These are phyloP conservation scores for Cryptococcus deneoformans DNA, from an alignment of 1,284 basidiomycete species.

Conservation along the genomic window DNA sequence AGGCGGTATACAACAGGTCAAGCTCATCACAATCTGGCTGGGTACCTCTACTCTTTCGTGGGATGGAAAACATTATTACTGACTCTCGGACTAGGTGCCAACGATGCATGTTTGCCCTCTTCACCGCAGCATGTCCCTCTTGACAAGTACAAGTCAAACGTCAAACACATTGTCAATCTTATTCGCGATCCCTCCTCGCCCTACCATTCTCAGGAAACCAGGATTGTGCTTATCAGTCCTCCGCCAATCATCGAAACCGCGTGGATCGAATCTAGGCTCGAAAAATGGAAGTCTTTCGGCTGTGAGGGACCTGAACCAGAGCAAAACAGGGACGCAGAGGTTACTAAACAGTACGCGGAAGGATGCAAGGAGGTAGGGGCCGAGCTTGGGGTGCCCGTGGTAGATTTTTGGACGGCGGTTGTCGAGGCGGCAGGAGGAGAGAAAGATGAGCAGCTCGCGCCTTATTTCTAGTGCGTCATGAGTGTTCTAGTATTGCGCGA, in stretches of 20 bases:
- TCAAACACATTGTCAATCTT: slow-evolving; percentile 61
- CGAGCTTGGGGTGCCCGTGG: slow-evolving; percentile 58
- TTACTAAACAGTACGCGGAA: slow-evolving; percentile 65
- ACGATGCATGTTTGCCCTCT: slow-evolving; percentile 66
- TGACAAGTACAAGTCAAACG: slow-evolving; percentile 63
- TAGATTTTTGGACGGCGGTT: slow-evolving; percentile 67
- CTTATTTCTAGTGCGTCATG: slow-evolving; percentile 38
- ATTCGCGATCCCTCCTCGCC: slow-evolving; percentile 61
- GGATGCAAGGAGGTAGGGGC: slow-evolving; percentile 62
- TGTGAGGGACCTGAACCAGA: slow-evolving; percentile 26
- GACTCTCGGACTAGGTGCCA: slow-evolving; percentile 54
- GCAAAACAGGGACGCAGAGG: slow-evolving; percentile 61
- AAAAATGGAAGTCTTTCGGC: slow-evolving; percentile 38
- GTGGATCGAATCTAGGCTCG: slow-evolving; percentile 54
- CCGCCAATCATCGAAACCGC: slow-evolving; percentile 68
- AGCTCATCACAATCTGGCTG: slow-evolving; percentile 79
- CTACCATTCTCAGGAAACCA: slow-evolving; percentile 69
- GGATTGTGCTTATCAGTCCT: slow-evolving; percentile 74
- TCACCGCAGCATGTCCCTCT: slow-evolving; percentile 58
- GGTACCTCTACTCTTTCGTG: slow-evolving; percentile 49
- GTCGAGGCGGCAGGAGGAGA: slow-evolving; percentile 63
- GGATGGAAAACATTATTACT: neutral
- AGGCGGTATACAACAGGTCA: slow-evolving; percentile 57
- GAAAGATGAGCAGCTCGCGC: slow-evolving; percentile 52
- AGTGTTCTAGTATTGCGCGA: neutral